Conservation (phyloP, 192 early-diverging fungal genomes). For the Entomortierella lignicola region DNA sequence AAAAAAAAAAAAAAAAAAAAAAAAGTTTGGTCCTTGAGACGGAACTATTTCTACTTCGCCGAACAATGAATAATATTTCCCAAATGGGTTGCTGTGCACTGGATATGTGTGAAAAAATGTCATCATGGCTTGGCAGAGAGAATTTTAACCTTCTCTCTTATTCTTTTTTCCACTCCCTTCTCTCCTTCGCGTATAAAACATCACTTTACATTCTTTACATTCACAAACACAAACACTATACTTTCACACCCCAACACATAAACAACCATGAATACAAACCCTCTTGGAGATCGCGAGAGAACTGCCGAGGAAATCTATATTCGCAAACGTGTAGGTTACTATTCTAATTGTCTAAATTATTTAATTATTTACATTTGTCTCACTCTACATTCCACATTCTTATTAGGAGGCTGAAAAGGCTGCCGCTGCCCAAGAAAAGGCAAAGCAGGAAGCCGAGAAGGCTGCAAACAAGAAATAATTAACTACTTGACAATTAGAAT, state of each 20-base stretch:
- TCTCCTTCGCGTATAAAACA: too few species aligned
- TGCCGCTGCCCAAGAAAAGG: slow-evolving; percentile 35
- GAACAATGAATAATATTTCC: too few species aligned
- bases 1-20: neutral
- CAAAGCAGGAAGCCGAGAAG: slow-evolving; percentile 22
- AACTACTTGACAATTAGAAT: neutral
- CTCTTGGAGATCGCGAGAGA: slow-evolving; percentile 24
- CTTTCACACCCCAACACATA: too few species aligned
- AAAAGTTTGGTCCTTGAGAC: too few species aligned
- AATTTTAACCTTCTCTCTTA: too few species aligned
- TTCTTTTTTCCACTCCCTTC: too few species aligned
- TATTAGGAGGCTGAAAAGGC: slow-evolving; percentile 47
- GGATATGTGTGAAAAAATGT: too few species aligned
- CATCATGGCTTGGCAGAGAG: too few species aligned
- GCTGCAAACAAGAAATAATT: slow-evolving; percentile 18
- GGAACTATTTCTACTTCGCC: too few species aligned
- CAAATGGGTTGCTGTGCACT: too few species aligned
- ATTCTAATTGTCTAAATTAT: neutral
- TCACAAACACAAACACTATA: neutral
- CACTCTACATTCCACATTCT: neutral
- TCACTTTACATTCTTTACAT: too few species aligned
- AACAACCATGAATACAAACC: slow-evolving; percentile 14
- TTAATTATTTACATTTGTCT: neutral
- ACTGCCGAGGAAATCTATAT: slow-evolving; percentile 44
- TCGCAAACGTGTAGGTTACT: slow-evolving; percentile 21